phyloP scores from a whole-genome alignment of 2,329 filamentous ascomycete genomes.

The Clonostachys solani region DNA sequence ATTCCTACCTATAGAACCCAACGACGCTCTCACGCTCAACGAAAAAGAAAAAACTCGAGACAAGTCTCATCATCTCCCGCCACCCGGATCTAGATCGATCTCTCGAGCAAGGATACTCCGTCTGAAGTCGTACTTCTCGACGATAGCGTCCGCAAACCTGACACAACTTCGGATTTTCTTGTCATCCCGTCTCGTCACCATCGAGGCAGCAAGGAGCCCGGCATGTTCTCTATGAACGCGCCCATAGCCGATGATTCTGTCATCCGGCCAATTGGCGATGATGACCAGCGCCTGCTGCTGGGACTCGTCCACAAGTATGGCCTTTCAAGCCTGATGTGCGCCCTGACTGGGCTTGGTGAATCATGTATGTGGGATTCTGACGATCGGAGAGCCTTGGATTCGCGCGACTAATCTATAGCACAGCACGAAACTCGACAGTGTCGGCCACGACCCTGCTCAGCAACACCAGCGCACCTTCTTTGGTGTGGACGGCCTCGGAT shows the following conservation, averaged over 20 bases:
- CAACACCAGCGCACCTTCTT: slow-evolving; percentile 31
- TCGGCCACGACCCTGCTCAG: slow-evolving; percentile 33
- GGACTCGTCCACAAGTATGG: slow-evolving; percentile 31
- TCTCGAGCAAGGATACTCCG: too few relatives aligned
- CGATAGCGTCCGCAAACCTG: too few relatives aligned
- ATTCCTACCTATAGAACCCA: too few relatives aligned
- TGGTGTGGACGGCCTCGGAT: slow-evolving; percentile 35
- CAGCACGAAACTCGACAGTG: slow-evolving; percentile 31
- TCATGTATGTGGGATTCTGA: slow-evolving; percentile 23
- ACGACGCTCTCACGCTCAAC: too few relatives aligned
- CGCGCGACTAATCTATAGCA: neutral
- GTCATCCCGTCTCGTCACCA: too few relatives aligned
- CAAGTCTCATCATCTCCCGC: too few relatives aligned
- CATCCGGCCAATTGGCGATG: slow-evolving; percentile 27
- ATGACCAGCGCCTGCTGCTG: slow-evolving; percentile 30
- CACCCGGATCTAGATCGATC: too few relatives aligned
- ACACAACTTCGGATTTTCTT: too few relatives aligned
- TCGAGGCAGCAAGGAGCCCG: slow-evolving; percentile 1
- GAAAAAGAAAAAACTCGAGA: too few relatives aligned
- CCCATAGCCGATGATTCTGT: slow-evolving; percentile 23
- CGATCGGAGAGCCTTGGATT: neutral
- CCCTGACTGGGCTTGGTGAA: slow-evolving; percentile 25
- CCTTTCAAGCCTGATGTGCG: slow-evolving; percentile 27
- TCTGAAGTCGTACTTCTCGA: too few relatives aligned
- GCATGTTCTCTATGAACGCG: slow-evolving; percentile 27